A percentile compares a stretch with the other conserved stretches of the same genome.
Conservation (phyloP, 805 yeast genomes). For the Maudiozyma saulgeensis region DNA sequence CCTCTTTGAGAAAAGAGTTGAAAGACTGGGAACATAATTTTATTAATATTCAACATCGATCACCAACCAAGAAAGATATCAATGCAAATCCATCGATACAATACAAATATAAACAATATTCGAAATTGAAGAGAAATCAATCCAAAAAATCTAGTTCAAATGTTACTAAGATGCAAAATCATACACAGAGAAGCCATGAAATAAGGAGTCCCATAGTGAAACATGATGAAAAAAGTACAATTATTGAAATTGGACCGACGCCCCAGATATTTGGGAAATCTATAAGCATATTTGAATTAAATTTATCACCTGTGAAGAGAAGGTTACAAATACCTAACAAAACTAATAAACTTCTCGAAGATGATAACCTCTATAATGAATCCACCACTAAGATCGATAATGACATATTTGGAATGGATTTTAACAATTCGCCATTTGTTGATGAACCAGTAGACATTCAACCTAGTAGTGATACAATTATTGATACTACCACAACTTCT, state of each 20-base stretch:
- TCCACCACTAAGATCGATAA: not conserved
- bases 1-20: conserved; percentile 34
- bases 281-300: conserved; percentile 58
- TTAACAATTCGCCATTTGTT: not conserved
- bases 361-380: not conserved
- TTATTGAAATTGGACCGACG: conserved; percentile 57
- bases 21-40: conserved; percentile 50
- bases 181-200: no score
- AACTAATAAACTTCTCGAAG: conserved; percentile 3
- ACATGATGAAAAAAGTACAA: not conserved
- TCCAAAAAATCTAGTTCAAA: not conserved
- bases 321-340: conserved; percentile 3
- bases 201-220: not conserved
- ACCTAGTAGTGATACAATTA: not conserved
- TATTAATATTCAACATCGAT: conserved; percentile 30
- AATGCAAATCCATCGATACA: conserved; percentile 31
- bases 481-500: not conserved
- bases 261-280: conserved; percentile 79
- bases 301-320: conserved; percentile 22
- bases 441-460: not conserved
- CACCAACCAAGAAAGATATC: conserved; percentile 42
- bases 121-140: conserved; percentile 16
- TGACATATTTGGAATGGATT: not conserved
- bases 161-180: not conserved
- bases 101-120: conserved; percentile 29